phyloP scores from a whole-genome alignment of 2,329 filamentous ascomycete species.

The Claviceps pazoutovae region DNA sequence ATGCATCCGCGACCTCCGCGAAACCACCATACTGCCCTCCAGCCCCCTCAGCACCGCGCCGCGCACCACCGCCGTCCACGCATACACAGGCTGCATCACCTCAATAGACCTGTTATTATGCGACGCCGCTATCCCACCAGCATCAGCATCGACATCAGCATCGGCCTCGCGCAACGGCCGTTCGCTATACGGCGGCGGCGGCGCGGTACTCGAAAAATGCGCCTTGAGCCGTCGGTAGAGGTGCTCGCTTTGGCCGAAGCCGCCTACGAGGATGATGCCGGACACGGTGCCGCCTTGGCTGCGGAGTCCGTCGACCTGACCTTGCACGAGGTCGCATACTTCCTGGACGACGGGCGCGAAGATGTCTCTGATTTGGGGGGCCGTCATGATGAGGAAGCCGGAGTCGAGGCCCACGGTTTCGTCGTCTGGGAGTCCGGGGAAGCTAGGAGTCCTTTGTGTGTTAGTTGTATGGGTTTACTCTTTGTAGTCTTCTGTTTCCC shows the following conservation, averaged over 20 bases:
- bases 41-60: conserved; percentile 63
- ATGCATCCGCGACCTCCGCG: conserved; percentile 57
- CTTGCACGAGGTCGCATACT: conserved; percentile 53
- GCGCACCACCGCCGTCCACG: conserved; percentile 68
- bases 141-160: conserved; percentile 16
- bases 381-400: conserved; percentile 61
- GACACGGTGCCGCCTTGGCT: conserved; percentile 48
- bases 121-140: conserved; percentile 17
- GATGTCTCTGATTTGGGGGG: conserved; percentile 55
- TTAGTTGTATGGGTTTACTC: no score
- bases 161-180: conserved; percentile 48
- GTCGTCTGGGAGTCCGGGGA: conserved; percentile 63
- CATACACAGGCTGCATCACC: conserved; percentile 70
- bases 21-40: conserved; percentile 68
- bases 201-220: conserved; percentile 34
- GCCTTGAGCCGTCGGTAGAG: conserved; percentile 56
- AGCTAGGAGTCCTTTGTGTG: conserved; percentile 24
- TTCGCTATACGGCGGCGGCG: conserved; percentile 49
- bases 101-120: conserved; percentile 48
- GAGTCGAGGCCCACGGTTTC: conserved; percentile 61
- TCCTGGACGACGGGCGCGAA: conserved; percentile 63
- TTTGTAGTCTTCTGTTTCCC: no score
- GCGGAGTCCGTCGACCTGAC: conserved; percentile 50
- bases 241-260: conserved; percentile 69
- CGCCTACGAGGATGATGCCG: conserved; percentile 70